phyloP scores from a whole-genome alignment of 2,329 filamentous ascomycete genomes.

The Paramyrothecium roridum region DNA sequence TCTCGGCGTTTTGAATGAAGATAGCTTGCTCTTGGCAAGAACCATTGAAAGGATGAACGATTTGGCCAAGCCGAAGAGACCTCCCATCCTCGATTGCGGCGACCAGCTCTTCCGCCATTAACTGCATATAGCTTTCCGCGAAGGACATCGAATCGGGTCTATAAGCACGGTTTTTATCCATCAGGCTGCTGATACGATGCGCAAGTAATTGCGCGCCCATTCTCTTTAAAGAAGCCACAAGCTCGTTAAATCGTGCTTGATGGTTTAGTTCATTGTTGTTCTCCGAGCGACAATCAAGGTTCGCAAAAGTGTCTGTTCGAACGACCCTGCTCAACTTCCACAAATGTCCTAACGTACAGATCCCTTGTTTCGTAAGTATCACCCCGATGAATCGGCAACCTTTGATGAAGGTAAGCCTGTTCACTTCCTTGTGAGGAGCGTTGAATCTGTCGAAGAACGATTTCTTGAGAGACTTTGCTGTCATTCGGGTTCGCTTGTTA shows the following conservation, averaged over 20 bases:
- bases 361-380: conserved; percentile 8
- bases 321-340: conserved; percentile 20
- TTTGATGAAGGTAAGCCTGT: conserved; percentile 19
- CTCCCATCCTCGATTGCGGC: conserved; percentile 12
- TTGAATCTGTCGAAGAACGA: conserved; percentile 14
- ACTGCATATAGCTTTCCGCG: conserved; percentile 9
- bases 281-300: no score
- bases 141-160: conserved; percentile 4
- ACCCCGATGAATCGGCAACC: conserved; percentile 18
- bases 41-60: no score
- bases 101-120: conserved; percentile 13
- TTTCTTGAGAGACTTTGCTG: conserved; percentile 7
- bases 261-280: conserved; percentile 10
- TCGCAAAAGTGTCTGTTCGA: no score
- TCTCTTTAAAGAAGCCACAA: background rate
- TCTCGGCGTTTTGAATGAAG: no score
- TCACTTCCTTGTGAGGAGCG: conserved; percentile 6
- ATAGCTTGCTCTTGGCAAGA: conserved; percentile 13
- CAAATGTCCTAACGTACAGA: conserved; percentile 17
- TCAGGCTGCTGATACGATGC: conserved; percentile 6
- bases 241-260: conserved; percentile 11
- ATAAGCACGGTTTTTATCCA: background rate
- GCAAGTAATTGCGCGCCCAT: background rate
- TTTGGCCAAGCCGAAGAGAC: conserved; percentile 10
- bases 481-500: background rate